Evolutionary conservation across 164 flowering plant species (phyloP).

Genomic region (Malania oleifera): DNA sequence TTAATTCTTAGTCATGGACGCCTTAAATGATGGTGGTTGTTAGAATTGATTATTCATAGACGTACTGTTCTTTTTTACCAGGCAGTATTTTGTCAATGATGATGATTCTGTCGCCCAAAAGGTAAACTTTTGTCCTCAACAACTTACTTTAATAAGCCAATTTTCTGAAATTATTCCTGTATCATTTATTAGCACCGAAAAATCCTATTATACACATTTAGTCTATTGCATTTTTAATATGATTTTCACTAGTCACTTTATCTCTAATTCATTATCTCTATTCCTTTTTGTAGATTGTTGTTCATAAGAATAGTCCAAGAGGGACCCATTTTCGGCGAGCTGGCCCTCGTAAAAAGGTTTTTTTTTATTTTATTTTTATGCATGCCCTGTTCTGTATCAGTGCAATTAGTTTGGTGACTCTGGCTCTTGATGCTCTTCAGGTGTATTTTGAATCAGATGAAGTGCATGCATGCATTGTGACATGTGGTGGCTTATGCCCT

Average conservation of each 20-base stretch:
- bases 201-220: neutral
- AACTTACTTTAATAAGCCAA: too few relatives aligned
- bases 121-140: slow-evolving; percentile 10
- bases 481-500: slow-evolving; percentile 46
- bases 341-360: slow-evolving; percentile 50
- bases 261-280: neutral
- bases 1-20: neutral
- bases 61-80: slow-evolving; percentile 10
- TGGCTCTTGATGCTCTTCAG: slow-evolving; percentile 13
- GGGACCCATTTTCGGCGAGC: slow-evolving; percentile 45
- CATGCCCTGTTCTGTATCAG: neutral
- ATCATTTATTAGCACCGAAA: neutral
- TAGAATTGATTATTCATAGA: neutral
- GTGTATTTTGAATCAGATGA: slow-evolving; percentile 36
- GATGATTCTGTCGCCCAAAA: slow-evolving; percentile 36
- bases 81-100: slow-evolving; percentile 38
- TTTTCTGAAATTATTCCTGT: neutral
- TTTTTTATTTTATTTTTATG: neutral
- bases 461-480: slow-evolving; percentile 39
- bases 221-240: neutral
- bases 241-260: neutral
- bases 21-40: neutral
- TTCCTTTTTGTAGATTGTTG: slow-evolving; percentile 29
- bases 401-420: neutral
- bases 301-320: slow-evolving; percentile 34